phyloP scores from a whole-genome alignment of 176 grass and related monocot species.

The Triticum urartu region DNA sequence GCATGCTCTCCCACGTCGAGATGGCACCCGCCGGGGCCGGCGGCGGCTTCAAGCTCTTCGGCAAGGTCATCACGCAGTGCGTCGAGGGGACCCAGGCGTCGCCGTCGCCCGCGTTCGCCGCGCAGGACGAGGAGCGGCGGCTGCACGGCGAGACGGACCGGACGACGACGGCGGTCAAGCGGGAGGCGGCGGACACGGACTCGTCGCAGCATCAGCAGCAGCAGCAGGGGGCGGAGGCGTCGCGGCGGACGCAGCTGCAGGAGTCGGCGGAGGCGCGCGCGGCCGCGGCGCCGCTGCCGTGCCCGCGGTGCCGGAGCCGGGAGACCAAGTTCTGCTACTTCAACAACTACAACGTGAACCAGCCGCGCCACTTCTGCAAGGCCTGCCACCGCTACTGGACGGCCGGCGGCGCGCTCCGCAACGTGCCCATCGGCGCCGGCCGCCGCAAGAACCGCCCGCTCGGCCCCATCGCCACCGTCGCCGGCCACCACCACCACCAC shows the following conservation, averaged over 20 bases:
- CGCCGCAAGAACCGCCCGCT: conserved; percentile 56
- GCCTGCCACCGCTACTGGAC: conserved; percentile 95
- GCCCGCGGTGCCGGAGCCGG: conserved; percentile 63
- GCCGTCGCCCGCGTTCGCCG: not conserved
- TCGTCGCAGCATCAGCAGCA: not conserved
- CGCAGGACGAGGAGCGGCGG: not conserved
- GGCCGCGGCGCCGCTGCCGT: conserved; percentile 55
- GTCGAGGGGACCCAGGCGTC: not conserved
- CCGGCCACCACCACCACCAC: conserved; percentile 14
- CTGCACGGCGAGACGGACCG: not conserved
- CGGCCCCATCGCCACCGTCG: not conserved
- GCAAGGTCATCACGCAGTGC: conserved; percentile 60
- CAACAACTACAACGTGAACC: conserved; percentile 79
- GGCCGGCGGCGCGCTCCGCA: conserved; percentile 77
- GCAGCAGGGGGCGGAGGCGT: not conserved
- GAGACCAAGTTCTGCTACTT: conserved; percentile 84
- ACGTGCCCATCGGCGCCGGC: conserved; percentile 73
- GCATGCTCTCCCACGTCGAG: conserved; percentile 53
- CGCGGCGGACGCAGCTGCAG: conserved; percentile 13
- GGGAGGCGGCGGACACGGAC: conserved; percentile 18
- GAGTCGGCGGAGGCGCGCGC: conserved; percentile 41
- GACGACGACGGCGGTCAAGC: conserved; percentile 27
- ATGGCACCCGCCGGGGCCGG: conserved; percentile 33
- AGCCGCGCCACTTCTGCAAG: conserved; percentile 90
- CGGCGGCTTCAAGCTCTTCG: conserved; percentile 62